A percentile compares a stretch with the other conserved stretches of the same genome.
phyloP scores from a whole-genome alignment of 768 basidiomycete species.

The Symmetrospora coprosmae region DNA sequence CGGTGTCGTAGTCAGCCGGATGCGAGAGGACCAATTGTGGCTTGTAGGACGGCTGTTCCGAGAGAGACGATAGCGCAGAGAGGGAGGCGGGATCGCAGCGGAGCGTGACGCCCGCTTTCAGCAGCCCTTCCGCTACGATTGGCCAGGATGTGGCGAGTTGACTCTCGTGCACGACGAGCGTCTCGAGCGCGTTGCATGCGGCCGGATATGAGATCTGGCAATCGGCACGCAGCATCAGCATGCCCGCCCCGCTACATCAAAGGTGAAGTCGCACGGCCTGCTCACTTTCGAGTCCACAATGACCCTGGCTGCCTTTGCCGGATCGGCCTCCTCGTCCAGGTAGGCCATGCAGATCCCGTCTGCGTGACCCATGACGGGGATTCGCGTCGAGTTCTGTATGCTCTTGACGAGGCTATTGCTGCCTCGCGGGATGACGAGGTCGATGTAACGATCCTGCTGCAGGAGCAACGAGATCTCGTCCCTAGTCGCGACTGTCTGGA shows the following conservation, averaged over 20 bases:
- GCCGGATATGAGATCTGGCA: constrained; percentile 90
- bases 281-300: constrained; percentile 80
- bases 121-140: constrained; percentile 55
- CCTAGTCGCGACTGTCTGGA: constrained; percentile 82
- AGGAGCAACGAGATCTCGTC: constrained; percentile 79
- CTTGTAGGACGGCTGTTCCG: constrained; percentile 27
- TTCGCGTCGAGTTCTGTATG: constrained; percentile 78
- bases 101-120: constrained; percentile 55
- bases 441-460: constrained; percentile 76
- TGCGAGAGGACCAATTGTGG: constrained; percentile 45
- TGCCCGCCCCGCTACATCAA: not conserved
- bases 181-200: constrained; percentile 87
- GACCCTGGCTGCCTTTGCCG: constrained; percentile 64
- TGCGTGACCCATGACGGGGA: constrained; percentile 97
- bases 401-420: constrained; percentile 75
- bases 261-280: not conserved
- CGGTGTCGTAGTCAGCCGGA: constrained; percentile 59
- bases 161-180: constrained; percentile 65
- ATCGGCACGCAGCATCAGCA: not conserved
- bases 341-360: constrained; percentile 87
- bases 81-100: constrained; percentile 62
- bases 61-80: constrained; percentile 42
- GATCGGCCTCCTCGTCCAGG: constrained; percentile 66
- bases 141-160: constrained; percentile 66
- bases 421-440: constrained; percentile 90